Conservation (phyloP, 495 filamentous ascomycete species). For the Astrothelium macrocarpum region DNA sequence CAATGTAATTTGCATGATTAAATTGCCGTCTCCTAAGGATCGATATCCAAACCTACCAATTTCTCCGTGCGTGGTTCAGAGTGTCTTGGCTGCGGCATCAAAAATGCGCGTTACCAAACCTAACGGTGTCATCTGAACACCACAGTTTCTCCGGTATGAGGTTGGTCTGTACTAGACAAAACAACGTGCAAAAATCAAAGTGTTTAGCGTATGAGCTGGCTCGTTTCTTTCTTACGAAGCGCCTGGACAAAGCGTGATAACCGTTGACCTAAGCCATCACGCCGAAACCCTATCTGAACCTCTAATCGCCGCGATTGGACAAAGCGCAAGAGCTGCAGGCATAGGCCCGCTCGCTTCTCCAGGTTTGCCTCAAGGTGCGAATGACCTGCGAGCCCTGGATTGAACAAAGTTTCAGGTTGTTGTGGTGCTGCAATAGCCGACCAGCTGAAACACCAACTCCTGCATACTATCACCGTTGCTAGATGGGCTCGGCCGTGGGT, state of each 20-base stretch:
- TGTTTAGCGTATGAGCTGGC: no score
- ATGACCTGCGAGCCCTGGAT: not conserved
- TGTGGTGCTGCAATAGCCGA: not conserved
- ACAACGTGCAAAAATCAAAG: not conserved
- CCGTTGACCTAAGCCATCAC: not conserved
- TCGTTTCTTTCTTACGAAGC: not conserved
- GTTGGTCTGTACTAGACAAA: no score
- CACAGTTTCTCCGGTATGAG: no score
- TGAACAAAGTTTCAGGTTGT: not conserved
- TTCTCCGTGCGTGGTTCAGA: no score
- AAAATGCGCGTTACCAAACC: no score
- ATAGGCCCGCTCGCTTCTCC: not conserved
- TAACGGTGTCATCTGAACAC: no score
- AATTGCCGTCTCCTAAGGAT: no score
- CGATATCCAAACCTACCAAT: no score
- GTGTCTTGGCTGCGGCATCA: no score
- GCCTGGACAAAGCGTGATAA: not conserved
- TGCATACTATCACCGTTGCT: not conserved
- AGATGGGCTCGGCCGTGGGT: not conserved
- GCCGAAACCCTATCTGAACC: not conserved
- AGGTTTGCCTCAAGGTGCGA: not conserved
- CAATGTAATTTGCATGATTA: no score
- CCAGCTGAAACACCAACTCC: constrained; percentile 2
- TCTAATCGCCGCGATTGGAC: not conserved
- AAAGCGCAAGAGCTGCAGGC: not conserved